Conservation (phyloP, 2,329 filamentous ascomycete species). For the Hypoxylon sp. region DNA sequence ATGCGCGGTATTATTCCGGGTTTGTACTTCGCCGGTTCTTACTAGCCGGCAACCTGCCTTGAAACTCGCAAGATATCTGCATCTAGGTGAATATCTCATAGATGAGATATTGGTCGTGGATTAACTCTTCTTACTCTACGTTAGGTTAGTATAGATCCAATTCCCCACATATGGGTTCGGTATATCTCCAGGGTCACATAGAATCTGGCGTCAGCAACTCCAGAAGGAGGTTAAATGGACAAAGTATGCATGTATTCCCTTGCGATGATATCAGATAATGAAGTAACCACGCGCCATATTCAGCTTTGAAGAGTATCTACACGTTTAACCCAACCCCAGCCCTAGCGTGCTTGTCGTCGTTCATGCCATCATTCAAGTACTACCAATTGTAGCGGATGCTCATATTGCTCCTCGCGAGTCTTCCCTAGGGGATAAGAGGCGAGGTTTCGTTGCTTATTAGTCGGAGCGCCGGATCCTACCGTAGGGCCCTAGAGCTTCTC, state of each 20-base stretch:
- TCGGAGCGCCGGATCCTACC: conserved; percentile 11
- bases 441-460: conserved; percentile 19
- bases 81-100: background rate
- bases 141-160: background rate
- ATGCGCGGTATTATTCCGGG: background rate
- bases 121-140: background rate
- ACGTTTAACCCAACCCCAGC: conserved; percentile 33
- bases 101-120: background rate
- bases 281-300: conserved; percentile 12
- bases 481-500: conserved; percentile 18
- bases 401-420: conserved; percentile 25
- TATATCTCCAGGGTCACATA: background rate
- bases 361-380: conserved; percentile 33
- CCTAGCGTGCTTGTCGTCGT: conserved; percentile 24
- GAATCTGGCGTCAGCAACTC: conserved; percentile 27
- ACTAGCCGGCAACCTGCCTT: background rate
- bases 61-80: background rate
- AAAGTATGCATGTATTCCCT: conserved; percentile 30
- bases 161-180: background rate
- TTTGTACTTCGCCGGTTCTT: background rate
- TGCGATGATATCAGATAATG: conserved; percentile 29
- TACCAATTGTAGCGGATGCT: conserved; percentile 20
- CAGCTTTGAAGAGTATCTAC: conserved; percentile 32
- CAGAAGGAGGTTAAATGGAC: conserved; percentile 6
- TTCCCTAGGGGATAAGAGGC: conserved; percentile 9